A percentile compares a stretch with the other conserved stretches of the same genome.
phyloP scores from a whole-genome alignment of 352 stramenopile species.

The Pythium aquatile region DNA sequence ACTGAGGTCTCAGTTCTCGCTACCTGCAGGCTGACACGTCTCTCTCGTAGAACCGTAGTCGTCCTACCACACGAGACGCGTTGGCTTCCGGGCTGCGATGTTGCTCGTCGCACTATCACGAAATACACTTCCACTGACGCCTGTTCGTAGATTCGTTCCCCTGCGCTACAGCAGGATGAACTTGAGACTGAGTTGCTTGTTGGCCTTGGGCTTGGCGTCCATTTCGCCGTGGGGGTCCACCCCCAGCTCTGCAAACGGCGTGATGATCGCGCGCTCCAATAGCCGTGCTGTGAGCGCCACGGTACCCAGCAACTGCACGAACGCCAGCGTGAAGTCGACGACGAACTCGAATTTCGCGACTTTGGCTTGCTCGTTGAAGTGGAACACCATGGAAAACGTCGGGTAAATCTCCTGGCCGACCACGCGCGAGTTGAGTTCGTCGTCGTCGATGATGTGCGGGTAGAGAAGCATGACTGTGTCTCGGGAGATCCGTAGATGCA shows the following conservation, averaged over 20 bases:
- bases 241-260: constrained; percentile 52
- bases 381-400: constrained; percentile 42
- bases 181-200: constrained; percentile 71
- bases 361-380: constrained; percentile 52
- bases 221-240: constrained; percentile 48
- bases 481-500: constrained; percentile 57
- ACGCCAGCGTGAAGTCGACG: constrained; percentile 58
- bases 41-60: neutral
- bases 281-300: constrained; percentile 34
- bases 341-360: constrained; percentile 55
- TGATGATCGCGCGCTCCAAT: constrained; percentile 50
- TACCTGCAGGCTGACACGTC: neutral
- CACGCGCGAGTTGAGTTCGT: constrained; percentile 46
- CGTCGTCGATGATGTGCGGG: constrained; percentile 55
- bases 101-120: constrained; percentile 9
- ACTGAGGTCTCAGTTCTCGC: constrained; percentile 9
- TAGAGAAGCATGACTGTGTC: constrained; percentile 74
- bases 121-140: constrained; percentile 7
- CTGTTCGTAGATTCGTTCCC: neutral
- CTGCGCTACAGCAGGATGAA: constrained; percentile 55
- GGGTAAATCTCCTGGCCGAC: constrained; percentile 63
- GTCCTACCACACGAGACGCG: neutral
- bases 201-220: constrained; percentile 34
- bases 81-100: constrained; percentile 12
- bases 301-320: constrained; percentile 42